Percentiles rank a stretch among this genome's conserved stretches.
These are phyloP conservation scores for Salix caprea DNA, from an alignment of 345 rosid species.

Conservation along the genomic window DNA sequence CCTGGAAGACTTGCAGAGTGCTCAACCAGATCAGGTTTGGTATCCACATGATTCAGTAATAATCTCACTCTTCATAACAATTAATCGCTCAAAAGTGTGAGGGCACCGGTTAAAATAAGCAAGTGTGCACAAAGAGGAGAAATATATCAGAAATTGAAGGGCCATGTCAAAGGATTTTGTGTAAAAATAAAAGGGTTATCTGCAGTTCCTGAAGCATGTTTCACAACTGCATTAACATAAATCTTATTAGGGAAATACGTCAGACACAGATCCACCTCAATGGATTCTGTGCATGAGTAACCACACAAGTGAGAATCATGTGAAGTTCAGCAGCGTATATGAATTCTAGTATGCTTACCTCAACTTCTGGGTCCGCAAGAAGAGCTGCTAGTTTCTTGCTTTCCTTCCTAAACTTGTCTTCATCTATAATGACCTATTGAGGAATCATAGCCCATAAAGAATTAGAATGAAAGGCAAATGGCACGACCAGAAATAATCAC, in stretches of 20 bases:
- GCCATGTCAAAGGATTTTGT: background rate
- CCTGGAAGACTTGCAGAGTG: background rate
- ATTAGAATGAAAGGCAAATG: slow-evolving; percentile 6
- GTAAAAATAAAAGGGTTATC: background rate
- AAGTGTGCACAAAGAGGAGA: background rate
- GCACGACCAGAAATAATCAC: slow-evolving; percentile 4
- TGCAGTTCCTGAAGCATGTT: background rate
- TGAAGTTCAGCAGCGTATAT: background rate
- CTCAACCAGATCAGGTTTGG: background rate
- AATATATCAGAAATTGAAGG: background rate
- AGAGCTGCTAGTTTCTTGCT: slow-evolving; percentile 77
- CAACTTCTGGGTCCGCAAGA: slow-evolving; percentile 88
- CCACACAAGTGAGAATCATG: background rate
- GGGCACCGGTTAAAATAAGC: background rate
- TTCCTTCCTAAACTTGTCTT: slow-evolving; percentile 64
- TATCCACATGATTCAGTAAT: background rate
- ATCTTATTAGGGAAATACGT: background rate
- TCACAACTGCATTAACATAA: background rate
- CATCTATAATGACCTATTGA: slow-evolving; percentile 57
- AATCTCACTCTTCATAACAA: background rate
- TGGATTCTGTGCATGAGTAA: background rate
- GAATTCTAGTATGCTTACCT: slow-evolving; percentile 46
- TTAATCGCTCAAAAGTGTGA: background rate
- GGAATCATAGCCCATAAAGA: slow-evolving; percentile 8
- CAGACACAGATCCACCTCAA: background rate